phyloP scores from a whole-genome alignment of 2,329 filamentous ascomycete genomes.

The Aspergillus neotritici region DNA sequence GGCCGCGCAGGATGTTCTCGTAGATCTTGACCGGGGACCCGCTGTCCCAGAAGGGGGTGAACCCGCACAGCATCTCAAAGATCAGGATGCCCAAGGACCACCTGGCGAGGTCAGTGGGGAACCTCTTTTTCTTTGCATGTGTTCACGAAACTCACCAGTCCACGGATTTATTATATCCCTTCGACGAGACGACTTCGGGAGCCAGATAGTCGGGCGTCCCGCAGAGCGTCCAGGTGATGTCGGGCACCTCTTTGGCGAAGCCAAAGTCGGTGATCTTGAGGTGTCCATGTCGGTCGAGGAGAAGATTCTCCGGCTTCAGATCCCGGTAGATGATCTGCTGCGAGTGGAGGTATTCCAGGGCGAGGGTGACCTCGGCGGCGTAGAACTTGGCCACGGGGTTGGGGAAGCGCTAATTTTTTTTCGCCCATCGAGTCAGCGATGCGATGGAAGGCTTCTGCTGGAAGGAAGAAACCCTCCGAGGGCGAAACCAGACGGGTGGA shows the following conservation, averaged over 20 bases:
- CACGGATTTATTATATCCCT: constrained; percentile 98
- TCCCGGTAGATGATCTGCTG: constrained; percentile 98
- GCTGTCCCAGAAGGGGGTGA: constrained; percentile 98
- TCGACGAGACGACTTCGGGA: constrained; percentile 96
- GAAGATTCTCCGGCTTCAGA: constrained; percentile 88
- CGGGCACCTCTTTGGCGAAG: constrained; percentile 94
- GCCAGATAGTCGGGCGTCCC: constrained; percentile 97
- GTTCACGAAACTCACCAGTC: constrained; percentile 69
- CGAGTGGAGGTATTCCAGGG: constrained; percentile 88
- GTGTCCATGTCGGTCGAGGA: constrained; percentile 87
- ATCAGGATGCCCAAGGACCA: constrained; percentile 98
- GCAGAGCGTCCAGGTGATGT: constrained; percentile 98
- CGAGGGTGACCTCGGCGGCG: constrained; percentile 91
- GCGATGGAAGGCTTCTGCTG: too few species aligned
- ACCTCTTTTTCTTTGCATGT: background rate
- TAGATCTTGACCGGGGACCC: constrained; percentile 99
- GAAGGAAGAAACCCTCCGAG: too few species aligned
- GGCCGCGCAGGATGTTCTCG: constrained; percentile 94
- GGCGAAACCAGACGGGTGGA: constrained; percentile 1
- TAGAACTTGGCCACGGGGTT: constrained; percentile 99
- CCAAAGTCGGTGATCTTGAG: constrained; percentile 98
- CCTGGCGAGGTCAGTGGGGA: constrained; percentile 47
- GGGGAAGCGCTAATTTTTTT: constrained; percentile 70
- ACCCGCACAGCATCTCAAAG: constrained; percentile 98
- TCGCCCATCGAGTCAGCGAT: background rate